A percentile compares a stretch with the other conserved stretches of the same genome.
Conservation (phyloP, 345 rosid genomes). For the Reutealis trisperma region DNA sequence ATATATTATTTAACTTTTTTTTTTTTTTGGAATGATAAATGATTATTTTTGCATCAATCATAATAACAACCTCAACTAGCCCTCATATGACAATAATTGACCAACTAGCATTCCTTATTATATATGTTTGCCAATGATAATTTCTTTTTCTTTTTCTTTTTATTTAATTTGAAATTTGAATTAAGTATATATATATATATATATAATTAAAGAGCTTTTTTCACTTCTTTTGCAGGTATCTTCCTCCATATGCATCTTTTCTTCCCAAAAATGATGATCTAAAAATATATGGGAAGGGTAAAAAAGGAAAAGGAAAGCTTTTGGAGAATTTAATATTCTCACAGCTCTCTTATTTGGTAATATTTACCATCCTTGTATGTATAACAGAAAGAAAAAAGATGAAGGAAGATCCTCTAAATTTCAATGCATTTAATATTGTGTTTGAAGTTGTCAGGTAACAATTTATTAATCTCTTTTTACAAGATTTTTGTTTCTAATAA, state of each 20-base stretch:
- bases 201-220: neutral
- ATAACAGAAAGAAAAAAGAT: constrained; percentile 12
- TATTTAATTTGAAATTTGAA: neutral
- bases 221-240: constrained; percentile 43
- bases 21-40: no score
- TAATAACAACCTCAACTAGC: no score
- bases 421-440: constrained; percentile 6
- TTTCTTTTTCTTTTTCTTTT: neutral
- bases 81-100: no score
- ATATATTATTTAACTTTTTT: no score
- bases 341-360: constrained; percentile 9
- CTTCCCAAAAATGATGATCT: neutral
- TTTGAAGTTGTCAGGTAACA: constrained; percentile 11
- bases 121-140: no score
- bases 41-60: no score
- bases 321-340: constrained; percentile 2
- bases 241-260: constrained; percentile 58
- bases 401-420: constrained; percentile 21
- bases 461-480: no score
- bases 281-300: neutral
- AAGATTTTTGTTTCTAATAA: no score
- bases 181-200: neutral
- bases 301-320: neutral
- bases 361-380: constrained; percentile 6
- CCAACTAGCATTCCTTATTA: no score